Percentiles rank a stretch among this genome's conserved stretches.
Conservation (phyloP, 441 rosid species). For the Populus hybrid region DNA sequence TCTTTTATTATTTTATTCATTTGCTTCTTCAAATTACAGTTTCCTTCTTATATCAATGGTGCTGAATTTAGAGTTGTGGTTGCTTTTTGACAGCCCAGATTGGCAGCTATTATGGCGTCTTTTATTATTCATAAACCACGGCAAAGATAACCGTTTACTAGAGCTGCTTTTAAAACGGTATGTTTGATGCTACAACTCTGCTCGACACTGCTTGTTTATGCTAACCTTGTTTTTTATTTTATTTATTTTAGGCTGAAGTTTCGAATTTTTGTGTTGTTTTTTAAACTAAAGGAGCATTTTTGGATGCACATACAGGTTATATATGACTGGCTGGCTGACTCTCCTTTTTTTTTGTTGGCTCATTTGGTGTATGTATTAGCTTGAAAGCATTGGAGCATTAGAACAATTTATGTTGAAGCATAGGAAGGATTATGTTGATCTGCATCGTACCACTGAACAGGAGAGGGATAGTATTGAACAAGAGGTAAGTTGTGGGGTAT, state of each 20-base stretch:
- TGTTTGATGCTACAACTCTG: not conserved
- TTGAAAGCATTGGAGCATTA: constrained; percentile 75
- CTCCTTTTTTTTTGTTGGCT: not conserved
- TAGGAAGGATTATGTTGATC: constrained; percentile 80
- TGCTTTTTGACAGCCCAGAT: constrained; percentile 48
- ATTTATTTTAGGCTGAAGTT: not conserved
- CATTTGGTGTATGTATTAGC: constrained; percentile 31
- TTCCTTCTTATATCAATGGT: not conserved
- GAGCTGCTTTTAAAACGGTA: constrained; percentile 82
- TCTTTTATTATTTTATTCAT: not conserved
- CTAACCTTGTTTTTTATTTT: not conserved
- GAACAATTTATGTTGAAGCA: constrained; percentile 86
- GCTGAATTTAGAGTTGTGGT: not conserved
- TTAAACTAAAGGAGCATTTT: not conserved
- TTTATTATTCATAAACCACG: constrained; percentile 81
- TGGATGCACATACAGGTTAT: not conserved
- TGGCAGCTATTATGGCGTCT: constrained; percentile 83
- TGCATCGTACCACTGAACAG: constrained; percentile 79
- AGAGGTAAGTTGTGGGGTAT: constrained; percentile 51
- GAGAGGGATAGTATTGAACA: constrained; percentile 96
- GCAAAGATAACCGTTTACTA: constrained; percentile 62
- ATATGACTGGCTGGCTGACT: not conserved
- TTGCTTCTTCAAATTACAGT: not conserved
- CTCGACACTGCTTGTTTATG: not conserved
- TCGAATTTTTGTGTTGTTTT: not conserved